Base-by-base conservation (phyloP, 2,329 filamentous ascomycete genomes). In the Ustulina deusta region DNA sequence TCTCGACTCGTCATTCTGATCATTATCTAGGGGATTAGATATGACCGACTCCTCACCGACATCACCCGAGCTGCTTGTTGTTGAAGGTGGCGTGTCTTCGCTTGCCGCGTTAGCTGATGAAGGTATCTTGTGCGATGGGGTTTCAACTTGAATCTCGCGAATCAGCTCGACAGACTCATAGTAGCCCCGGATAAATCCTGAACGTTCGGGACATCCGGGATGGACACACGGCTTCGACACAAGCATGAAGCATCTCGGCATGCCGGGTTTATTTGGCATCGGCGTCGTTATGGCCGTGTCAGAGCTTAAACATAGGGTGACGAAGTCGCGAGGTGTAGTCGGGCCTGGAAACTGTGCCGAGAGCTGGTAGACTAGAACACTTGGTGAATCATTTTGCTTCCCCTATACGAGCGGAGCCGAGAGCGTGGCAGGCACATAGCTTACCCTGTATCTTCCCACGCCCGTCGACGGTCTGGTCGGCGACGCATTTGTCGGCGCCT, bases 141-240 rank as follows among this genome's bases (percentile, higher is more conserved):
- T 77, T 49, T 84, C 82, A 10, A 89, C 77, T 0, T 90, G 91
- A 15, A 97, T 86, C 79, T 98, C 94, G 57, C 94, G 86, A 65
- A 97, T 94, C 72, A 97, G 85, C 79, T 98, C 95, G 17, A 97
- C 91, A 1, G 93, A 97, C 81, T 97, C 94, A 74, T 97, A 98
- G 70, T 90, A 86, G 2, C 94, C 95, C 46, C 93, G 87, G 56
- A 97, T 92, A 77, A 91, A 95, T 17, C 92, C 93, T 66, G 87
- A 81, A 10, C 91, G 85, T 13, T 86, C 85, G 22, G 90, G 90
- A 38, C 91, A 90, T 66, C 93, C 89, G 0, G 90, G 89, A 77
- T 97, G 94, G 22, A 86, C 80, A 74, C 93, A 92, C 0, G 95
- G 95, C 78, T 92, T 94, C 2, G 94, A 97, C 2, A 97, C 87